Conservation (phyloP, 2,329 filamentous ascomycete species). For the Calonectria montana region DNA sequence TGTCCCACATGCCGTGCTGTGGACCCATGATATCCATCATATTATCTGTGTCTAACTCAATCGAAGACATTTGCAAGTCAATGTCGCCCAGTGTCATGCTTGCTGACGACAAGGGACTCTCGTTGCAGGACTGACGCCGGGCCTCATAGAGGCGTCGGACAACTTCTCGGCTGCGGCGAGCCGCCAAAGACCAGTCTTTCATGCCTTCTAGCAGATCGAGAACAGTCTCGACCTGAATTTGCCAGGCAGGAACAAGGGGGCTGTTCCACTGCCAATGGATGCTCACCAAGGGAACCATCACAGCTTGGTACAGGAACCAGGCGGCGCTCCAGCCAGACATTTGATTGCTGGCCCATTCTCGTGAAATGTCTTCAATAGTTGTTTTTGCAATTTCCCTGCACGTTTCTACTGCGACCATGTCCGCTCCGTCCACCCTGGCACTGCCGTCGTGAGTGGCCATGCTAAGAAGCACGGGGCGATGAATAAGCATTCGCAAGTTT, state of each 20-base stretch:
- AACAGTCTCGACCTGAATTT: slow-evolving; percentile 67
- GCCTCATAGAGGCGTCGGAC: slow-evolving; percentile 74
- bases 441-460: slow-evolving; percentile 62
- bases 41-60: slow-evolving; percentile 62
- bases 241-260: slow-evolving; percentile 62
- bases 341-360: slow-evolving; percentile 77
- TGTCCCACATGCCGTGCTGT: slow-evolving; percentile 66
- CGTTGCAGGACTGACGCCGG: slow-evolving; percentile 33
- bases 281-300: slow-evolving; percentile 81
- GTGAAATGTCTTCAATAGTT: slow-evolving; percentile 78
- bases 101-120: slow-evolving; percentile 58
- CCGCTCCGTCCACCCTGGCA: slow-evolving; percentile 66
- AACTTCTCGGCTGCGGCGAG: slow-evolving; percentile 71
- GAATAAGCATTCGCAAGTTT: slow-evolving; percentile 80
- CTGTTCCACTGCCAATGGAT: slow-evolving; percentile 75
- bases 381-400: slow-evolving; percentile 77
- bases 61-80: slow-evolving; percentile 58
- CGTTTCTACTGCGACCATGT: slow-evolving; percentile 74
- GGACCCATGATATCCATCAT: slow-evolving; percentile 64
- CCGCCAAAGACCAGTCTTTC: slow-evolving; percentile 73
- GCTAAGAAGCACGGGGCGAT: slow-evolving; percentile 78
- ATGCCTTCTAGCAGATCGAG: slow-evolving; percentile 72
- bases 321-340: slow-evolving; percentile 86
- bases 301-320: slow-evolving; percentile 84
- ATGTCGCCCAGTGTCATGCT: slow-evolving; percentile 61